These are phyloP conservation scores for Ganoderma sinense DNA, from an alignment of 1,284 basidiomycete species.

Conservation along the genomic window DNA sequence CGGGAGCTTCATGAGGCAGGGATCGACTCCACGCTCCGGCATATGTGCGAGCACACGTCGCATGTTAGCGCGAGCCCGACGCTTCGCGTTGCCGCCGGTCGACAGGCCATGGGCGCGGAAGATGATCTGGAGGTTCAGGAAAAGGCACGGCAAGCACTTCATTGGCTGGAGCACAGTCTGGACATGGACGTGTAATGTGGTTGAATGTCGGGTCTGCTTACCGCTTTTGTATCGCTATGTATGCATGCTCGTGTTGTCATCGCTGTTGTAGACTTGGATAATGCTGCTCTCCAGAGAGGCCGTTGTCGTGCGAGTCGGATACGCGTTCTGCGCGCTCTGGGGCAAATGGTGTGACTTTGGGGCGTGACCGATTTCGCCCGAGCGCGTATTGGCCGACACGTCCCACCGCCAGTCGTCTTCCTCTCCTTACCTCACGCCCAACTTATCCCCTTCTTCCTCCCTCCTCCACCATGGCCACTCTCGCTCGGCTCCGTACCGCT, in stretches of 20 bases:
- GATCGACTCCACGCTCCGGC: constrained; percentile 51
- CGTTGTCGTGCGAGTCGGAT: constrained; percentile 15
- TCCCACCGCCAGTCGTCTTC: constrained; percentile 18
- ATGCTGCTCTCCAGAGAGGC: neutral
- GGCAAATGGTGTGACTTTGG: constrained; percentile 34
- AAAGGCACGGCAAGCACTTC: constrained; percentile 59
- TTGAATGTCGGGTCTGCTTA: neutral
- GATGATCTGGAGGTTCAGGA: constrained; percentile 66
- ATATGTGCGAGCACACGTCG: constrained; percentile 60
- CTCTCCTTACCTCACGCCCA: constrained; percentile 18
- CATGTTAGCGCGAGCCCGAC: constrained; percentile 41
- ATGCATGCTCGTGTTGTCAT: constrained; percentile 10
- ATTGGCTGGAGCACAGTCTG: constrained; percentile 34
- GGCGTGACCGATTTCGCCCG: constrained; percentile 38
- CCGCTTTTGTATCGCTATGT: constrained; percentile 22
- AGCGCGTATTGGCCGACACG: constrained; percentile 31
- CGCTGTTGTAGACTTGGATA: constrained; percentile 2
- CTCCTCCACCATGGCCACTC: constrained; percentile 40
- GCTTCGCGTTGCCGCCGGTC: constrained; percentile 33
- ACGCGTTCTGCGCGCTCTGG: constrained; percentile 14
- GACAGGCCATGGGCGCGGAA: constrained; percentile 43
- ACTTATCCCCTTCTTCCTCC: constrained; percentile 26
- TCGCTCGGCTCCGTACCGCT: constrained; percentile 40
- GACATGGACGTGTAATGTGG: constrained; percentile 31
- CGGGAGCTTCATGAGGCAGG: constrained; percentile 50